Base-by-base conservation (phyloP, 805 yeast species). In the Starmerella apis region DNA sequence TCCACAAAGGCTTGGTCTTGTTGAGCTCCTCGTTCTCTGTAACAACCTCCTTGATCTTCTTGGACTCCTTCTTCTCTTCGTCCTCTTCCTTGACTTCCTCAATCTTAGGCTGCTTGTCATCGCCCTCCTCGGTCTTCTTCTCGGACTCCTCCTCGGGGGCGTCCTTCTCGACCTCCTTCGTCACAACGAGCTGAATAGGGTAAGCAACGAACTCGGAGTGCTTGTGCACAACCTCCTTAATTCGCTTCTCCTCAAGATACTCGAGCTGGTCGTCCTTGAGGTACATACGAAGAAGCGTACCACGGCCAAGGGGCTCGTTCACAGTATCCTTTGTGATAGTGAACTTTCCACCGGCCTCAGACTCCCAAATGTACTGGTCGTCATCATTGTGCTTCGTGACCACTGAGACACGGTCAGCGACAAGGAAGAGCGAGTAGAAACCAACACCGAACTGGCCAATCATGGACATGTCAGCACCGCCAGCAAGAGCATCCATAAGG, bases 371-470 rank as follows among this genome's bases (percentile, higher is more conserved):
- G 81, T 92, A 92, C 77, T 92, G 99, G 71, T 92, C 97, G 70
- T 92, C 99, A 66, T 92, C 99, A 69, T 92, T 92, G 80, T 87
- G 83, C 79, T 92, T 92, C 55, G 98, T 86, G 69, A 92, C 86
- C 63, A 92, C 99, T 76, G 92, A 96, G 59, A 92, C 98, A 63
- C 80, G 86, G 76, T 92, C 99, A 64, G 98, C 97, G 68, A 92
- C 98, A 76, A 92, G 80, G 85, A 92, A 92, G 61, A 90, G 78
- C 49, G 99, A 92, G 83, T 92, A 92, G 90, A 92, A 92, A 81
- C 99, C 99, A 64, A 92, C 98, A 87, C 99, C 99, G 77, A 92
- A 92, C 77, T 92, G 98, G 80, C 99, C 99, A 75, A 92, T 92
- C 98, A 92, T 92, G 59, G 97, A 88, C 57, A 92, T 96, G 71